Conservation (phyloP, 2,329 filamentous ascomycete species). For the Aspergillus neoniger region DNA sequence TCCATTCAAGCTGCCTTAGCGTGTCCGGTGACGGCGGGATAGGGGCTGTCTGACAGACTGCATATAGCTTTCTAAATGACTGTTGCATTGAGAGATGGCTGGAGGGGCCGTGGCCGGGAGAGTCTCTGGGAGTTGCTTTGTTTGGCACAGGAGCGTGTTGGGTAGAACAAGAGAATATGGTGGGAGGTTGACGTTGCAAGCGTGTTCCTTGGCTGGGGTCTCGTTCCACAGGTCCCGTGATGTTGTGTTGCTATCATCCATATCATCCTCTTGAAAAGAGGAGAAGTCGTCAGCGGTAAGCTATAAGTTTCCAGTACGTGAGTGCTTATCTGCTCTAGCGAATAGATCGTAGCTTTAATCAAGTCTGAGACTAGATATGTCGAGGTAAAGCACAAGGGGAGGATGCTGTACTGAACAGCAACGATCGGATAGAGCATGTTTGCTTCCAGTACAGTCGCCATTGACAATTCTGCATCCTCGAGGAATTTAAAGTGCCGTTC, state of each 20-base stretch:
- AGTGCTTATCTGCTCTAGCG: too few relatives aligned
- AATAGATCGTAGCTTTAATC: too few relatives aligned
- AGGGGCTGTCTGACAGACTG: background rate
- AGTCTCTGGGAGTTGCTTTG: background rate
- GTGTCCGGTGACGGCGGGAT: conserved; percentile 10
- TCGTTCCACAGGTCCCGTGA: conserved; percentile 4
- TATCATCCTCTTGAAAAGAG: too few relatives aligned
- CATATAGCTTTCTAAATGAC: background rate
- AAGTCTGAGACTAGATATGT: too few relatives aligned
- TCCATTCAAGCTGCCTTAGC: conserved; percentile 6
- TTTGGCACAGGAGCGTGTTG: background rate
- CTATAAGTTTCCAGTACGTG: too few relatives aligned
- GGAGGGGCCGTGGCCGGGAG: background rate
- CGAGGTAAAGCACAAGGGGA: too few relatives aligned
- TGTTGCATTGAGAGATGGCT: conserved; percentile 5
- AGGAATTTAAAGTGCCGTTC: too few relatives aligned
- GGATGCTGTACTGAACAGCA: too few relatives aligned
- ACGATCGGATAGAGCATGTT: too few relatives aligned
- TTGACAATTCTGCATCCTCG: too few relatives aligned
- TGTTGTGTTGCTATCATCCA: background rate
- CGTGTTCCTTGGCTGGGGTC: background rate
- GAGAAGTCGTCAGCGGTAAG: too few relatives aligned
- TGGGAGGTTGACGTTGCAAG: background rate
- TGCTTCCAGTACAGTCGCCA: too few relatives aligned
- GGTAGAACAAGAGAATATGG: background rate